These are phyloP conservation scores for Phialophora macrospora DNA, from an alignment of 2,329 filamentous ascomycete genomes.

Conservation along the genomic window DNA sequence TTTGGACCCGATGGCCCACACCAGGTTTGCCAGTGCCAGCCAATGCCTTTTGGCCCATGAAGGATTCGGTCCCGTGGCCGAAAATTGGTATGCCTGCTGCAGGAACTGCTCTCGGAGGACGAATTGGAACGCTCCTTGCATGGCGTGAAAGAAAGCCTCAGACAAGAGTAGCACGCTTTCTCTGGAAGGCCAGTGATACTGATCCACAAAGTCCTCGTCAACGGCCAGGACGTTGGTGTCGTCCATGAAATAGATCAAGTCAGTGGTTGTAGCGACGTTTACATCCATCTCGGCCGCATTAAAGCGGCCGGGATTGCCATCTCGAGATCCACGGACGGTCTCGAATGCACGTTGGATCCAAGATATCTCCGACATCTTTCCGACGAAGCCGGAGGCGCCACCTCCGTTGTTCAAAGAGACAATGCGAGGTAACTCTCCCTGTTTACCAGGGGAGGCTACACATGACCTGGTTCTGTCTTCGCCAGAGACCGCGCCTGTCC, in stretches of 20 bases:
- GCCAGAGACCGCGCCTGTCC: neutral
- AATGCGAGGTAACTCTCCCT: slow-evolving; percentile 25
- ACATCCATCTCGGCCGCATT: slow-evolving; percentile 14
- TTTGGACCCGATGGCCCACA: slow-evolving; percentile 18
- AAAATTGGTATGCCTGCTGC: slow-evolving; percentile 13
- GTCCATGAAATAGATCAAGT: slow-evolving; percentile 35
- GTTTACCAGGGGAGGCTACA: slow-evolving; percentile 29
- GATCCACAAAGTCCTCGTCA: slow-evolving; percentile 35
- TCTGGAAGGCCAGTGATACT: slow-evolving; percentile 27
- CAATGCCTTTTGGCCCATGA: slow-evolving; percentile 32
- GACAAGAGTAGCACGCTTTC: slow-evolving; percentile 22
- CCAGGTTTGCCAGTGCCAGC: slow-evolving; percentile 23
- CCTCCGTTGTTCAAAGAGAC: slow-evolving; percentile 29
- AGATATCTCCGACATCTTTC: slow-evolving; percentile 36
- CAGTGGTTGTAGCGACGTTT: slow-evolving; percentile 16
- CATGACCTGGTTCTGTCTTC: slow-evolving; percentile 21
- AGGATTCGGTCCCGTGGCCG: neutral
- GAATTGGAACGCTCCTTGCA: slow-evolving; percentile 32
- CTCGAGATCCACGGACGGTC: slow-evolving; percentile 5
- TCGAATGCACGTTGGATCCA: slow-evolving; percentile 34
- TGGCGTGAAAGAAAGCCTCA: slow-evolving; percentile 34
- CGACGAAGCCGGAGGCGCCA: slow-evolving; percentile 32
- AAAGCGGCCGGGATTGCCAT: neutral
- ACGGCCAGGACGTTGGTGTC: slow-evolving; percentile 32
- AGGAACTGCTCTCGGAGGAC: slow-evolving; percentile 30